phyloP scores from a whole-genome alignment of 2,329 filamentous ascomycete genomes.

The Shiraia bambusicola region DNA sequence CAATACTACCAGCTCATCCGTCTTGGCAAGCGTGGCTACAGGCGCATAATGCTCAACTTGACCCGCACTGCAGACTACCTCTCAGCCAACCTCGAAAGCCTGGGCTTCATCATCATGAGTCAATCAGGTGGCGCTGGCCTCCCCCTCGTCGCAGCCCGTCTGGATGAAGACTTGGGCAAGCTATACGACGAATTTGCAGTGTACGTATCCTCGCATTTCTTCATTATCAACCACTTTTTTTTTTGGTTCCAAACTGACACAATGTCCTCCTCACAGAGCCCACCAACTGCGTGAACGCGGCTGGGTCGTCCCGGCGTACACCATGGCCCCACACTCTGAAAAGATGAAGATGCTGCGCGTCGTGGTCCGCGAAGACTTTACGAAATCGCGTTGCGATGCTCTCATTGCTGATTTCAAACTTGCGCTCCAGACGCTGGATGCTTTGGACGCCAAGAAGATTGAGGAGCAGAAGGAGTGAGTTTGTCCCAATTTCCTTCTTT shows the following conservation, averaged over 20 bases:
- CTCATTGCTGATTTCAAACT: slow-evolving; percentile 78
- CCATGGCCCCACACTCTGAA: slow-evolving; percentile 87
- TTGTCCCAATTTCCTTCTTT: background rate
- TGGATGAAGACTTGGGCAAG: slow-evolving; percentile 59
- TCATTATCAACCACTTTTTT: slow-evolving; percentile 43
- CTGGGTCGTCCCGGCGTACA: slow-evolving; percentile 95
- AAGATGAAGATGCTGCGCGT: slow-evolving; percentile 88
- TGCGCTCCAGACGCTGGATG: slow-evolving; percentile 68
- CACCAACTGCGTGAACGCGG: slow-evolving; percentile 83
- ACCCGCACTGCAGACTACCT: slow-evolving; percentile 90
- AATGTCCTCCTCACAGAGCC: slow-evolving; percentile 53
- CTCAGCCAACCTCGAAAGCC: slow-evolving; percentile 66
- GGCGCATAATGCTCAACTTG: slow-evolving; percentile 90
- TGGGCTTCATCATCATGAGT: slow-evolving; percentile 89
- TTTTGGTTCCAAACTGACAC: slow-evolving; percentile 1
- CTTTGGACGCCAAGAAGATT: slow-evolving; percentile 72
- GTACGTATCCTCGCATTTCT: slow-evolving; percentile 45
- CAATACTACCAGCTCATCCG: slow-evolving; percentile 98
- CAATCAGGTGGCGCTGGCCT: slow-evolving; percentile 75
- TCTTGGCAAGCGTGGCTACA: slow-evolving; percentile 88
- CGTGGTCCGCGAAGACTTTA: slow-evolving; percentile 92
- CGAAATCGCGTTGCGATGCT: slow-evolving; percentile 74
- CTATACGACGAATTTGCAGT: slow-evolving; percentile 58
- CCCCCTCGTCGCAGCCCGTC: slow-evolving; percentile 85
- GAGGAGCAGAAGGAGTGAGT: slow-evolving; percentile 66